phyloP scores from a whole-genome alignment of 2,329 filamentous ascomycete species.

The Pseudocercospora crystallina region DNA sequence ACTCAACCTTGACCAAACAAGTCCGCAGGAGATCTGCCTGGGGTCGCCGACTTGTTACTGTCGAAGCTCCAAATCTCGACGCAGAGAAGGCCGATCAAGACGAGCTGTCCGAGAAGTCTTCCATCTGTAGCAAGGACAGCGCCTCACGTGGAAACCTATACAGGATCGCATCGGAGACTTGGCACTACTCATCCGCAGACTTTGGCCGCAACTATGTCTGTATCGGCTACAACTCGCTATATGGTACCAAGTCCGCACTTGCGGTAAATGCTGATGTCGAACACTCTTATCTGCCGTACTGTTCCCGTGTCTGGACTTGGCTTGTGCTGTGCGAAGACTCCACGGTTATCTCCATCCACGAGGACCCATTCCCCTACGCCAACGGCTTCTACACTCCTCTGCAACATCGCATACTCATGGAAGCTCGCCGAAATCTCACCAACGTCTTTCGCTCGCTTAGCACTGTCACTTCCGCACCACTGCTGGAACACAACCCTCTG shows the following conservation, averaged over 20 bases:
- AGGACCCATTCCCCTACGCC: constrained; percentile 51
- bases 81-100: constrained; percentile 23
- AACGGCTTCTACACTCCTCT: constrained; percentile 39
- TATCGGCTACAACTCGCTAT: constrained; percentile 68
- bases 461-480: constrained; percentile 46
- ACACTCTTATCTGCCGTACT: constrained; percentile 26
- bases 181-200: constrained; percentile 73
- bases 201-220: constrained; percentile 68
- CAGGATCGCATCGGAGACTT: constrained; percentile 66
- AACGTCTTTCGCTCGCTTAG: constrained; percentile 62
- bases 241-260: constrained; percentile 32
- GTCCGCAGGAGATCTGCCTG: constrained; percentile 7
- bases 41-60: constrained; percentile 8
- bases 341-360: constrained; percentile 71
- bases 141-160: constrained; percentile 47
- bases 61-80: constrained; percentile 3
- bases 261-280: constrained; percentile 2
- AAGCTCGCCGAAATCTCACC: constrained; percentile 58
- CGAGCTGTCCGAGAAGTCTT: constrained; percentile 30
- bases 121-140: constrained; percentile 27
- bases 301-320: constrained; percentile 65
- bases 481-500: constrained; percentile 39
- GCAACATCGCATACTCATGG: constrained; percentile 49
- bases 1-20: constrained; percentile 12
- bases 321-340: constrained; percentile 66